These are phyloP conservation scores for Solanum hybrid DNA, from an alignment of 305 asterid genomes.

Conservation along the genomic window DNA sequence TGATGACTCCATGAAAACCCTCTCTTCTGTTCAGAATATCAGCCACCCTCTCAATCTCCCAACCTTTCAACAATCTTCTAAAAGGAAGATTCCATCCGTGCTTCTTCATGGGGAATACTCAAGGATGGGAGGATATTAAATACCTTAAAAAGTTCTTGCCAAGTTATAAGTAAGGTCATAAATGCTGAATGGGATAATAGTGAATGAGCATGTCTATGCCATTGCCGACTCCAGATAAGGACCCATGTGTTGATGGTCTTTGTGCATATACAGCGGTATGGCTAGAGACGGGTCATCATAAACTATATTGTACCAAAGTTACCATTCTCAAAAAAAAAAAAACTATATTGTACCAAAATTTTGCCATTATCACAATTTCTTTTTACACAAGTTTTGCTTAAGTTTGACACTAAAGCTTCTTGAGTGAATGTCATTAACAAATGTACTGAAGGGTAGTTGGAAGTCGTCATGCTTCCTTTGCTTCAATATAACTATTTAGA, in stretches of 20 bases:
- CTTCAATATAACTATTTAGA: neutral
- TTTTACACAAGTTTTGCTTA: neutral
- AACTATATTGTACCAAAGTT: neutral
- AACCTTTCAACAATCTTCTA: neutral
- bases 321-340: no score
- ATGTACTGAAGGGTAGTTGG: neutral
- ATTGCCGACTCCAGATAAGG: neutral
- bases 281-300: neutral
- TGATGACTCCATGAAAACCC: neutral
- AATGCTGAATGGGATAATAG: neutral
- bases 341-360: neutral
- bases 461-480: neutral
- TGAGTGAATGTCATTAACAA: neutral
- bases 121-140: neutral
- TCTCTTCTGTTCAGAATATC: neutral
- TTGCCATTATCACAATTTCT: neutral
- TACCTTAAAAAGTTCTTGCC: neutral
- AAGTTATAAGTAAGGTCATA: neutral
- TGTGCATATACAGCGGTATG: neutral
- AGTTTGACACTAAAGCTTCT: neutral
- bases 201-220: neutral
- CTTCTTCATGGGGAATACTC: neutral
- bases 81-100: neutral
- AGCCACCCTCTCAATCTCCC: neutral
- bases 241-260: neutral